phyloP scores from a whole-genome alignment of 192 early-diverging fungal genomes.

The Dissophora ornata region DNA sequence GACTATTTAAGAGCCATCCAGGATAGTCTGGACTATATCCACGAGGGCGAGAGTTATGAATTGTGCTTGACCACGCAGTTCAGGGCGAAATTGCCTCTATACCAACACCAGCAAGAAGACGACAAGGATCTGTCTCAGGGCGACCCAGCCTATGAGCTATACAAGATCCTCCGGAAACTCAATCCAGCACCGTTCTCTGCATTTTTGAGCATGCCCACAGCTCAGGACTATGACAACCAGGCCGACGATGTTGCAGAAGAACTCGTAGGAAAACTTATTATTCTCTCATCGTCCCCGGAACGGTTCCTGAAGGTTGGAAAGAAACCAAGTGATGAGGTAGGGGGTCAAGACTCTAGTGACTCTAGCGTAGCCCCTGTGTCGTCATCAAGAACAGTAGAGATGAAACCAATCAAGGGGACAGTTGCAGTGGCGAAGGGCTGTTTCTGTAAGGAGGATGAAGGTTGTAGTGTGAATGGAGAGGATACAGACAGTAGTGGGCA shows the following conservation, averaged over 20 bases:
- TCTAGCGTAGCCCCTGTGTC: not conserved
- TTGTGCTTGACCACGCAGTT: slow-evolving; percentile 92
- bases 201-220: slow-evolving; percentile 67
- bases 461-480: slow-evolving; percentile 48
- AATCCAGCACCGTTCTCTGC: slow-evolving; percentile 93
- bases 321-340: slow-evolving; percentile 14
- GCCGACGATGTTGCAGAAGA: not conserved
- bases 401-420: slow-evolving; percentile 98
- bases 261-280: slow-evolving; percentile 25
- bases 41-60: slow-evolving; percentile 94
- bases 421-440: slow-evolving; percentile 59
- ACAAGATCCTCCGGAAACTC: slow-evolving; percentile 69
- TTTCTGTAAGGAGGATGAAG: slow-evolving; percentile 55
- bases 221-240: not conserved
- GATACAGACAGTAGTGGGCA: slow-evolving; percentile 32
- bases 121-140: not conserved
- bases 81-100: slow-evolving; percentile 49
- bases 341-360: not conserved
- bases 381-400: slow-evolving; percentile 69
- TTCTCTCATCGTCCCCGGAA: slow-evolving; percentile 75
- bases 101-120: not conserved
- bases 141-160: slow-evolving; percentile 62
- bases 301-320: slow-evolving; percentile 46
- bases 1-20: slow-evolving; percentile 70
- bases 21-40: slow-evolving; percentile 70